Conservation (phyloP, 352 stramenopile species). For the Globisporangium nunn region DNA sequence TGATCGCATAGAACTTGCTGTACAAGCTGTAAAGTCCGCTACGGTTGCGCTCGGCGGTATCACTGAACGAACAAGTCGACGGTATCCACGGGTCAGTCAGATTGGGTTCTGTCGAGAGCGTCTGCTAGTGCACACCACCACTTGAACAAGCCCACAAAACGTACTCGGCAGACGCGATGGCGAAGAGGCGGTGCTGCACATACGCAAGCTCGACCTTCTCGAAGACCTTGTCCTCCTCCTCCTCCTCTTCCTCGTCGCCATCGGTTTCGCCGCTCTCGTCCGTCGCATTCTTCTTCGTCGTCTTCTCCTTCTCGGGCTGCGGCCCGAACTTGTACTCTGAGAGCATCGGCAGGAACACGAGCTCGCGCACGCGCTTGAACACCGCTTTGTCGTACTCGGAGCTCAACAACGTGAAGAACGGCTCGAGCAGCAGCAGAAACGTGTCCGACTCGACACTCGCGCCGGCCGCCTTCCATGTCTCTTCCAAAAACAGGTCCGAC, state of each 20-base stretch:
- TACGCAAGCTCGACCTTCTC: constrained; percentile 46
- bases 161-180: constrained; percentile 66
- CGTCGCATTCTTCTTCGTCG: constrained; percentile 30
- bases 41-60: constrained; percentile 74
- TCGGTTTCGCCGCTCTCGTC: constrained; percentile 36
- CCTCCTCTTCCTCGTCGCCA: constrained; percentile 42
- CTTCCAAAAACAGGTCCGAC: constrained; percentile 63
- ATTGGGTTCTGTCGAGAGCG: neutral
- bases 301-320: constrained; percentile 16
- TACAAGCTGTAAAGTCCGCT: constrained; percentile 73
- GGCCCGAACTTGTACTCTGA: constrained; percentile 58
- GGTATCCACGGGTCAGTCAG: constrained; percentile 1
- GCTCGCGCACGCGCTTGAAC: constrained; percentile 70
- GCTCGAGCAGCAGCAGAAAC: constrained; percentile 70
- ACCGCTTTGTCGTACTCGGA: constrained; percentile 76
- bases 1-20: constrained; percentile 59
- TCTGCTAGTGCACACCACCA: neutral
- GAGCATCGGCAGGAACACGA: constrained; percentile 70
- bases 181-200: constrained; percentile 78
- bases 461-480: constrained; percentile 51
- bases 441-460: constrained; percentile 44
- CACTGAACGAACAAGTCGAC: constrained; percentile 16
- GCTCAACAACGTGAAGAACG: constrained; percentile 74
- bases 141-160: constrained; percentile 5
- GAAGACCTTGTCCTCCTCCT: constrained; percentile 51